Percentiles rank a stretch among this genome's conserved stretches.
phyloP scores from a whole-genome alignment of 495 filamentous ascomycete genomes.

The Saxophila tyrrhenica region DNA sequence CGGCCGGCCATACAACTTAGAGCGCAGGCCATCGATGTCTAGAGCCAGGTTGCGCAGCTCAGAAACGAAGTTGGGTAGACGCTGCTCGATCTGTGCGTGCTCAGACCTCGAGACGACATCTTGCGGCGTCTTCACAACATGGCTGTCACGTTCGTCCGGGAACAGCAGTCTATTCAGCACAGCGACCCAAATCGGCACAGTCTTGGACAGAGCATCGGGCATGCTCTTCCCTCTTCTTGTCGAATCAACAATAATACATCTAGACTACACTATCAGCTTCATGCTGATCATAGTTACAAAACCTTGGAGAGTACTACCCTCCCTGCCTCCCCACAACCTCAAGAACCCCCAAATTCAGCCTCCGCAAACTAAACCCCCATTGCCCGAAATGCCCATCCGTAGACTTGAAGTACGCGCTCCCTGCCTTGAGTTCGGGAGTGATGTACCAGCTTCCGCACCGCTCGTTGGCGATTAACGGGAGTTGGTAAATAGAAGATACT shows the following conservation, averaged over 20 bases:
- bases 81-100: conserved; percentile 61
- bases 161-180: conserved; percentile 77
- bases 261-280: conserved; percentile 29
- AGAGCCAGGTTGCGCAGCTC: conserved; percentile 37
- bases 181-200: conserved; percentile 83
- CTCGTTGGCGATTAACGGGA: conserved; percentile 90
- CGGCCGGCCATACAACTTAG: conserved; percentile 40
- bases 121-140: conserved; percentile 51
- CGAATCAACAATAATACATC: conserved; percentile 86
- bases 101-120: conserved; percentile 60
- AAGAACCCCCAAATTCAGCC: conserved; percentile 75
- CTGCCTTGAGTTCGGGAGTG: conserved; percentile 47
- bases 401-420: conserved; percentile 89
- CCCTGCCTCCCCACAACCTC: conserved; percentile 45
- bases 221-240: conserved; percentile 79
- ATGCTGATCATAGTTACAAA: not conserved
- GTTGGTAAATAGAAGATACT: conserved; percentile 30
- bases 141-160: conserved; percentile 39
- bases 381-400: conserved; percentile 87
- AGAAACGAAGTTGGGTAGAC: conserved; percentile 52
- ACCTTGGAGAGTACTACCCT: conserved; percentile 52
- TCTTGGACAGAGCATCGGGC: conserved; percentile 87
- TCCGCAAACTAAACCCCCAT: conserved; percentile 76
- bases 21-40: conserved; percentile 30
- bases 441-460: conserved; percentile 96